A percentile compares a stretch with the other conserved stretches of the same genome.
phyloP scores from a whole-genome alignment of 441 rosid genomes.

The Geranium incanum region DNA sequence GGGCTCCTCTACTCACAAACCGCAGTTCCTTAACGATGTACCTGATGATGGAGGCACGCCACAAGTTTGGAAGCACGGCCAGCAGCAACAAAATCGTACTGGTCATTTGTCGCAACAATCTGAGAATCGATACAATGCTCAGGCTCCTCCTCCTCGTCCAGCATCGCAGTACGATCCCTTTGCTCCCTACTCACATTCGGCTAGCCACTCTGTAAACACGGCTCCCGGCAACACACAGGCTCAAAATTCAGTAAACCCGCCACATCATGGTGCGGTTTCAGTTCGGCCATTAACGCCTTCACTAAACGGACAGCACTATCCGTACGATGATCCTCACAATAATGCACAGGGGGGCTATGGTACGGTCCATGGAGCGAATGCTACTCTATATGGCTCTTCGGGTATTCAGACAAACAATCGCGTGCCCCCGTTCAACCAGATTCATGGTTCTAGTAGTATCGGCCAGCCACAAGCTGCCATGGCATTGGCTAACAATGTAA shows the following conservation, averaged over 20 bases:
- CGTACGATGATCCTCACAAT: constrained; percentile 36
- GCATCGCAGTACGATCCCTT: constrained; percentile 43
- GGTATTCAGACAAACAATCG: constrained; percentile 37
- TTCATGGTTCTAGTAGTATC: constrained; percentile 34
- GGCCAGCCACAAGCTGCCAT: constrained; percentile 42
- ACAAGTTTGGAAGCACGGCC: constrained; percentile 50
- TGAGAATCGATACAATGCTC: constrained; percentile 44
- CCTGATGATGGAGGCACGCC: constrained; percentile 34
- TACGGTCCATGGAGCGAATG: constrained; percentile 39
- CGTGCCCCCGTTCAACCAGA: constrained; percentile 39
- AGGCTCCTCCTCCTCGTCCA: constrained; percentile 27
- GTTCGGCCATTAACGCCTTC: constrained; percentile 38
- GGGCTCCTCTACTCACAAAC: constrained; percentile 37
- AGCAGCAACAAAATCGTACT: constrained; percentile 35
- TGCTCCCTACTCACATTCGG: constrained; percentile 33
- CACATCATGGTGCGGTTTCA: constrained; percentile 40
- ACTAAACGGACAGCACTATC: constrained; percentile 58
- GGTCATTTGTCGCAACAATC: constrained; percentile 39
- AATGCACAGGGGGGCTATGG: constrained; percentile 37
- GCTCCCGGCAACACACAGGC: constrained; percentile 35
- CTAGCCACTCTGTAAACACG: constrained; percentile 38
- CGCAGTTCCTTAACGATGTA: constrained; percentile 30
- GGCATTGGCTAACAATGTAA: constrained; percentile 39
- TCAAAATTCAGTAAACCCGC: constrained; percentile 40
- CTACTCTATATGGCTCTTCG: constrained; percentile 38